Evolutionary conservation across 2,329 filamentous ascomycete species (phyloP).

Genomic region (Colletotrichum destructivum): DNA sequence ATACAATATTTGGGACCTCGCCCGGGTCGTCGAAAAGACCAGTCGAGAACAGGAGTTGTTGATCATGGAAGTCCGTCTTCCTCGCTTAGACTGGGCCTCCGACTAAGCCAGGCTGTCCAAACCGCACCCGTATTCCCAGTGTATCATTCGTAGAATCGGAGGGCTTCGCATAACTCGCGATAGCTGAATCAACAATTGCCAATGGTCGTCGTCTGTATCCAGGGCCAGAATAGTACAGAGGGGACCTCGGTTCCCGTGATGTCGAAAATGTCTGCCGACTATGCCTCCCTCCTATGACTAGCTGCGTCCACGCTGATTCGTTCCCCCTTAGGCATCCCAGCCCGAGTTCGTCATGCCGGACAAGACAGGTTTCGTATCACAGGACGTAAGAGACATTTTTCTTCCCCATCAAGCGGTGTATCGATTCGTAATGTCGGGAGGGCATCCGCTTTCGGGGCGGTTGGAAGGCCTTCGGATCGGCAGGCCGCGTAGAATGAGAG

Average conservation of each 20-base stretch:
- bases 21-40: not conserved
- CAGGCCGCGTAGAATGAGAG: not conserved
- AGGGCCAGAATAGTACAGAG: too few relatives aligned
- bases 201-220: not conserved
- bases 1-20: not conserved
- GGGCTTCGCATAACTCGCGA: too few relatives aligned
- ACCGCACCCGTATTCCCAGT: too few relatives aligned
- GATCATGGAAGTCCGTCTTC: too few relatives aligned
- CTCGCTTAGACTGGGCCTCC: too few relatives aligned
- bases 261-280: too few relatives aligned
- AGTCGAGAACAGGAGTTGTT: not conserved
- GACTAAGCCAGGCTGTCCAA: too few relatives aligned
- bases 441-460: not conserved
- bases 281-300: not conserved
- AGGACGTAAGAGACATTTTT: not conserved
- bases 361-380: not conserved
- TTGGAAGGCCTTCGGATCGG: conserved; percentile 3
- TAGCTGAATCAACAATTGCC: too few relatives aligned
- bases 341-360: not conserved
- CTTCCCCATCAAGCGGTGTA: not conserved
- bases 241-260: not conserved
- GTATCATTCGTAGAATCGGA: too few relatives aligned
- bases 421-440: not conserved
- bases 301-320: not conserved
- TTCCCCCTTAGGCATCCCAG: not conserved